A percentile compares a stretch with the other conserved stretches of the same genome.
Conservation (phyloP, 1,284 basidiomycete species). For the Papiliotrema laurentii region DNA sequence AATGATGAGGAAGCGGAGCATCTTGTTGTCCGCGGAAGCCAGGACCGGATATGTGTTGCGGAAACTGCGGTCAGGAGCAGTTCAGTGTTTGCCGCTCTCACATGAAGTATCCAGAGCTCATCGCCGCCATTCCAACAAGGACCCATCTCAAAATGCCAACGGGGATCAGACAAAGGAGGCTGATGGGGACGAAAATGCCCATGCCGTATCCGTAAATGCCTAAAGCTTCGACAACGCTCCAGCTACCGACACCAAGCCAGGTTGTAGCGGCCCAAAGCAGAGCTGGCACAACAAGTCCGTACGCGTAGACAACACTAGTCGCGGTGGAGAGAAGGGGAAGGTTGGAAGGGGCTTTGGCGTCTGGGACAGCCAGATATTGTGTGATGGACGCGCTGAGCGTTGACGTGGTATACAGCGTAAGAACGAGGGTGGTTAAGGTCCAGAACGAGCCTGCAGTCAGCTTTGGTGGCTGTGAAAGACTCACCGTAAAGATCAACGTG, state of each 20-base stretch:
- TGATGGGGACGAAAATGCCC: conserved; percentile 58
- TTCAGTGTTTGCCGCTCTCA: conserved; percentile 20
- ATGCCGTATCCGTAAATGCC: conserved; percentile 53
- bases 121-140: conserved; percentile 65
- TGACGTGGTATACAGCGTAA: conserved; percentile 84
- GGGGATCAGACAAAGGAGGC: conserved; percentile 69
- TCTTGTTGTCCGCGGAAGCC: conserved; percentile 75
- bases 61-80: conserved; percentile 35
- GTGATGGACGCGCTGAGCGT: conserved; percentile 78
- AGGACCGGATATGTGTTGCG: conserved; percentile 85
- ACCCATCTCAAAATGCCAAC: conserved; percentile 73
- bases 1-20: conserved; percentile 71
- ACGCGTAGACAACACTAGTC: conserved; percentile 75
- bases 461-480: background rate
- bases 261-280: conserved; percentile 63
- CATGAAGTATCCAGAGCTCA: conserved; percentile 77
- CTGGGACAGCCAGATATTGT: conserved; percentile 58
- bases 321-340: conserved; percentile 78
- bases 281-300: conserved; percentile 73
- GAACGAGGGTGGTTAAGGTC: conserved; percentile 87
- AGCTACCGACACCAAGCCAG: conserved; percentile 78
- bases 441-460: conserved; percentile 72
- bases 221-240: conserved; percentile 68
- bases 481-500: conserved; percentile 52
- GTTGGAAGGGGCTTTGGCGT: conserved; percentile 48